Evolutionary conservation across 345 rosid genomes (phyloP), one percentile per base, ranked within the genome.

Genomic region (Acer saccharum): DNA sequence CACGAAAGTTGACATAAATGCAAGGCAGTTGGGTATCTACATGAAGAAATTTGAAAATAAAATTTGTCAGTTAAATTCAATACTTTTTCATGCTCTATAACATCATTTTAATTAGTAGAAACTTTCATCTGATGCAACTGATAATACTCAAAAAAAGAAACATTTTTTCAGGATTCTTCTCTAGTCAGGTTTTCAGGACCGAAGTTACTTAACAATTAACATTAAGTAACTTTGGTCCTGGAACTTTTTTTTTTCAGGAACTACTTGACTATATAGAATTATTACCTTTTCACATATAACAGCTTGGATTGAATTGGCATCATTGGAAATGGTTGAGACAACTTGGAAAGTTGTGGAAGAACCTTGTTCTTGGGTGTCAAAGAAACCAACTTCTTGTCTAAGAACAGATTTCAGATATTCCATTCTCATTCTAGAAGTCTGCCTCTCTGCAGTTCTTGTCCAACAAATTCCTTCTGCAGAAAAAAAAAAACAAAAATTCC

Each of bases 381-480:
- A 87, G 86, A 88, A 91, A 75, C 88, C 84, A 44, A 89, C 90
- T 71, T 89, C 93, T 76, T 91, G 95, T 78, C 87, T 85, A 3
- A 91, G 91, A 23, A 91, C 95, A 14, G 93, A 81, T 86, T 82
- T 91, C 81, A 91, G 82, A 82, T 89, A 91, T 14, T 85, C 88
- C 70, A 72, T 73, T 78, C 95, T 82, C 83, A 91, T 89, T 63
- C 87, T 70, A 18, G 93, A 91, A 65, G 89, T 84, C 82, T 91
- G 93, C 79, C 95, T 89, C 80, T 91, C 89, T 0, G 91, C 91
- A 5, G 95, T 89, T 84, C 90, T 83, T 61, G 93, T 86, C 93
- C 95, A 91, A 67, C 91, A 91, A 76, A 87, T 69, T 78, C 95
- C 95, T 80, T 91, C 95, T 91, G 89, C 78, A 65, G 25, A 66